phyloP scores from a whole-genome alignment of 2,329 filamentous ascomycete genomes.

The Monosporascus sp. region DNA sequence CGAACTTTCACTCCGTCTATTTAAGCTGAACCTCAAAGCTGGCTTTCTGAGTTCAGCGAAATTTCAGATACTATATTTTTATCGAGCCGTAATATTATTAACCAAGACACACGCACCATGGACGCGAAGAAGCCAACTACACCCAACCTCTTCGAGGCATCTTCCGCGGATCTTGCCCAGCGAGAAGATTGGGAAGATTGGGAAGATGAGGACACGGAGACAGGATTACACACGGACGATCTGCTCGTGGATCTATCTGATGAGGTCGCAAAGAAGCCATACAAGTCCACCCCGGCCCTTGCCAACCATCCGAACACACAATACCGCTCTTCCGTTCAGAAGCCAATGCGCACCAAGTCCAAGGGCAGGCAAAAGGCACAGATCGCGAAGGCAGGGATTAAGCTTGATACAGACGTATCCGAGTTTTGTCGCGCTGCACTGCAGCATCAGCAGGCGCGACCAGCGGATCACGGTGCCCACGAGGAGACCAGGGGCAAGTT shows the following conservation, averaged over 20 bases:
- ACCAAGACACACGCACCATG: conserved; percentile 16
- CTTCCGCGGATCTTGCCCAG: conserved; percentile 17
- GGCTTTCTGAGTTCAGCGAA: conserved; percentile 21
- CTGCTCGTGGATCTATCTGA: conserved; percentile 20
- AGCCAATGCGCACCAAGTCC: conserved; percentile 48
- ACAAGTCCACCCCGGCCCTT: conserved; percentile 10
- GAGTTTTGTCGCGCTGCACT: conserved; percentile 42
- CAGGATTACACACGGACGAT: conserved; percentile 4
- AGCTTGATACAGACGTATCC: conserved; percentile 65
- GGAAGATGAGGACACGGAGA: conserved; percentile 15
- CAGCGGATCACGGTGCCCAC: conserved; percentile 20
- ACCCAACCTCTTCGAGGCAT: conserved; percentile 15
- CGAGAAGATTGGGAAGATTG: conserved; percentile 29
- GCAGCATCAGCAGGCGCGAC: conserved; percentile 27
- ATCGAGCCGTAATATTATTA: conserved; percentile 1
- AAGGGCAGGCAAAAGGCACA: conserved; percentile 56
- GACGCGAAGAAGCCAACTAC: conserved; percentile 10
- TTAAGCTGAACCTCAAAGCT: conserved; percentile 17
- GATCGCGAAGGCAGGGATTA: conserved; percentile 60
- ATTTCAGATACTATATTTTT: conserved; percentile 8
- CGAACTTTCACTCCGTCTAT: conserved; percentile 7
- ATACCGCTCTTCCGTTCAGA: conserved; percentile 33
- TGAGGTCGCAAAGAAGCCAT: conserved; percentile 8
- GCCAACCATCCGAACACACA: conserved; percentile 10
- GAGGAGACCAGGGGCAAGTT: conserved; percentile 39